Percentiles rank a stretch among this genome's conserved stretches.
Evolutionary conservation across 2,329 filamentous ascomycete genomes (phyloP).

Genomic region (Zasmidium cellare): DNA sequence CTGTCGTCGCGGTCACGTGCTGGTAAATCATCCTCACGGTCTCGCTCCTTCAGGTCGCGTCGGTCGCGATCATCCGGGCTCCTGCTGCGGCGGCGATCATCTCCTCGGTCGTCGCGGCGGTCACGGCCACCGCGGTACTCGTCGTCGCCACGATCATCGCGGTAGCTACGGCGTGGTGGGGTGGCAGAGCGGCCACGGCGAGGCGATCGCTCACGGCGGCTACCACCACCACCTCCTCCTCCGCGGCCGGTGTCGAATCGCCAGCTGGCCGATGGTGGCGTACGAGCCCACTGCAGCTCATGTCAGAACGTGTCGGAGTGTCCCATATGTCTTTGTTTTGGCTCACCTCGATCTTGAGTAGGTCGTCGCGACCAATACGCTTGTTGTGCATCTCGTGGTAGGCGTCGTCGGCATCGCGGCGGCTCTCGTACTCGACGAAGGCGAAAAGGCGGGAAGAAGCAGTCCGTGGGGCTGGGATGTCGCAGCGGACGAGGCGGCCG

Average conservation of each 20-base stretch:
- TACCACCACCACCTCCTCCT: conserved; percentile 61
- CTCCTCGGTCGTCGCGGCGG: conserved; percentile 56
- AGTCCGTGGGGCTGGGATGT: conserved; percentile 93
- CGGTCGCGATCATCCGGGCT: conserved; percentile 63
- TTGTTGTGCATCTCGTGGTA: conserved; percentile 99
- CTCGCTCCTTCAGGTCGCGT: conserved; percentile 53
- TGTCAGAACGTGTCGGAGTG: conserved; percentile 19
- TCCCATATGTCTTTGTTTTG: conserved; percentile 4
- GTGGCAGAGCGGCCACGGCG: conserved; percentile 48
- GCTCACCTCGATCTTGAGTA: conserved; percentile 93
- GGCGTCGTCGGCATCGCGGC: conserved; percentile 95
- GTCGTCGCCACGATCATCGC: conserved; percentile 77
- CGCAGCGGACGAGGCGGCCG: conserved; percentile 94
- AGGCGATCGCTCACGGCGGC: conserved; percentile 46
- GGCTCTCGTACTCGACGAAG: conserved; percentile 98
- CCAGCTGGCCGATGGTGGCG: conserved; percentile 96
- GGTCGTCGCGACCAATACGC: conserved; percentile 90
- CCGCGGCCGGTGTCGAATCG: conserved; percentile 88
- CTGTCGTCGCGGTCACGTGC: conserved; percentile 39
- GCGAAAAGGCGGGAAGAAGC: conserved; percentile 97
- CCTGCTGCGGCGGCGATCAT: conserved; percentile 59
- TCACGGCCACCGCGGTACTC: conserved; percentile 48
- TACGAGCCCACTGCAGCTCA: conserved; percentile 84
- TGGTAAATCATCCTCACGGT: conserved; percentile 59
- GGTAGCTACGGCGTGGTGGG: conserved; percentile 64